Percentiles rank a stretch among this genome's conserved stretches.
Evolutionary conservation across 345 rosid genomes (phyloP).

Genomic region (Brassica rapa): DNA sequence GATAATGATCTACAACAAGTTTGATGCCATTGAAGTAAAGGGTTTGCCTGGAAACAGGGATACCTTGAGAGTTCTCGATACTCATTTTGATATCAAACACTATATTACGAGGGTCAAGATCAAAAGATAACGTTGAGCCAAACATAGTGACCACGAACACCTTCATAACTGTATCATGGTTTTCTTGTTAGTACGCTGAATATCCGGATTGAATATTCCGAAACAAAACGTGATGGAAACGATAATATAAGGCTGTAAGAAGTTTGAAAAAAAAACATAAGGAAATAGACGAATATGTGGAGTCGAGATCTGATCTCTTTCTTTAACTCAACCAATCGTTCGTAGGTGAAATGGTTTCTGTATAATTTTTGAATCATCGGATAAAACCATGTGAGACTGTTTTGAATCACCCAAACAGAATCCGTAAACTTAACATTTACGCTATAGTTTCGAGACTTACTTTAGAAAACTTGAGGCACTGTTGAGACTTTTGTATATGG

Average conservation of each 20-base stretch:
- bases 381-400: background rate
- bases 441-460: background rate
- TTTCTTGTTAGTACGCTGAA: background rate
- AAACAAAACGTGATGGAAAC: background rate
- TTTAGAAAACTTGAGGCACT: background rate
- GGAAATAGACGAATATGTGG: background rate
- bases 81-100: constrained; percentile 67
- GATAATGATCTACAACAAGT: constrained; percentile 52
- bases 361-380: background rate
- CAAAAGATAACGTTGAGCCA: constrained; percentile 58
- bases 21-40: constrained; percentile 55
- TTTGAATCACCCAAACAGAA: background rate
- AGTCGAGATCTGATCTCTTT: background rate
- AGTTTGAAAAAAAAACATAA: no score
- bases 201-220: background rate
- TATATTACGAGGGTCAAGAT: constrained; percentile 59
- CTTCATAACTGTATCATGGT: constrained; percentile 44
- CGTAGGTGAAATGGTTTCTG: background rate
- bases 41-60: constrained; percentile 53
- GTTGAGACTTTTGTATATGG: background rate
- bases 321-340: background rate
- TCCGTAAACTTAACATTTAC: background rate
- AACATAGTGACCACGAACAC: constrained; percentile 52
- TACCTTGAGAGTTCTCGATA: constrained; percentile 57
- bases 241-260: background rate